Conservation (phyloP, 305 asterid species). For the Fraxinus floribunda region DNA sequence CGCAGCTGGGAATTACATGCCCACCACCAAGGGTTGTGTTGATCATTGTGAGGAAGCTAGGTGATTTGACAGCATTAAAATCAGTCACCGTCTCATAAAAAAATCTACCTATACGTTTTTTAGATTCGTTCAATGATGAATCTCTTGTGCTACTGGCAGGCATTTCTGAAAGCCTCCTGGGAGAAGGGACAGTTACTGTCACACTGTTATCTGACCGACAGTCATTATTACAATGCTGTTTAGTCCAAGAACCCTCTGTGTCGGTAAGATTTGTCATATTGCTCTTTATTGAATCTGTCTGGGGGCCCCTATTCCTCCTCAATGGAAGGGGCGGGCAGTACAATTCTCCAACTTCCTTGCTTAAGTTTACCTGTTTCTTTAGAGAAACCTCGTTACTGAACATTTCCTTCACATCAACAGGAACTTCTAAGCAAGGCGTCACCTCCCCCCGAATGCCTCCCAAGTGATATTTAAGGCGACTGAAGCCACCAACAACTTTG, state of each 20-base stretch:
- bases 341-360: slow-evolving; percentile 21
- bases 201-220: slow-evolving; percentile 7
- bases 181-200: slow-evolving; percentile 11
- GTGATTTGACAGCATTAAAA: slow-evolving; percentile 28
- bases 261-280: slow-evolving; percentile 3
- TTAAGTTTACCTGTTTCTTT: slow-evolving; percentile 20
- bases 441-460: slow-evolving; percentile 34
- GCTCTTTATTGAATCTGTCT: slow-evolving; percentile 4
- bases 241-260: neutral
- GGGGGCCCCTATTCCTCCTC: slow-evolving; percentile 27
- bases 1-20: slow-evolving; percentile 38
- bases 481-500: slow-evolving; percentile 26
- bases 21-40: slow-evolving; percentile 24
- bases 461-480: slow-evolving; percentile 27
- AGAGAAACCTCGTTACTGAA: slow-evolving; percentile 24
- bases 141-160: slow-evolving; percentile 13
- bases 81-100: slow-evolving; percentile 48
- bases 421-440: slow-evolving; percentile 22
- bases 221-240: slow-evolving; percentile 16
- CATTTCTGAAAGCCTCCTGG: slow-evolving; percentile 2
- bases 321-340: slow-evolving; percentile 24
- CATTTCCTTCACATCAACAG: slow-evolving; percentile 16
- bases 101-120: slow-evolving; percentile 45
- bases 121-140: slow-evolving; percentile 25
- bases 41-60: slow-evolving; percentile 48